Evolutionary conservation across 2,329 filamentous ascomycete species (phyloP).

Genomic region (Zopfia rhizophila): DNA sequence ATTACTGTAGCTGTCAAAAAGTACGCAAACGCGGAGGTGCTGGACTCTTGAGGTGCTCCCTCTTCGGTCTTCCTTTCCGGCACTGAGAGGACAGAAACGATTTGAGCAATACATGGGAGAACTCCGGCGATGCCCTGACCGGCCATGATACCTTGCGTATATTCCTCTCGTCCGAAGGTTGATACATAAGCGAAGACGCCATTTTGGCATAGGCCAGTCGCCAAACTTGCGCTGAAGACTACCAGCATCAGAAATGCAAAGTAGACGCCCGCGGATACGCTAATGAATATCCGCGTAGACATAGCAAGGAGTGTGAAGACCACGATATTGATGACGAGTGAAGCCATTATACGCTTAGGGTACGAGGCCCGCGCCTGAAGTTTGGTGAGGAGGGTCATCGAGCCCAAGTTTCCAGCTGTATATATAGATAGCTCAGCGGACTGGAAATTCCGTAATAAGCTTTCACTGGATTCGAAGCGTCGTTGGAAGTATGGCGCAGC

Average conservation of each 20-base stretch:
- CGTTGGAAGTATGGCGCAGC: constrained; percentile 91
- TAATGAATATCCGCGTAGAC: constrained; percentile 77
- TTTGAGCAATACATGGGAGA: constrained; percentile 86
- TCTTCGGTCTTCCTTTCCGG: constrained; percentile 56
- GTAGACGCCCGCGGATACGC: constrained; percentile 72
- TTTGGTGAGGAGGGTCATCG: constrained; percentile 80
- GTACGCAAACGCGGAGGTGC: constrained; percentile 84
- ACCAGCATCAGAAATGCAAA: constrained; percentile 84
- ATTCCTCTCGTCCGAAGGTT: constrained; percentile 85
- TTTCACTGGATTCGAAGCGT: constrained; percentile 77
- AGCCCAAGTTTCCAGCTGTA: constrained; percentile 81
- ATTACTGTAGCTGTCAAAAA: constrained; percentile 88
- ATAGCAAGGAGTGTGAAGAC: constrained; percentile 82
- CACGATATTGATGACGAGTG: constrained; percentile 79
- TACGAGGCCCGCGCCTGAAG: constrained; percentile 87
- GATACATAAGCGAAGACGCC: constrained; percentile 92
- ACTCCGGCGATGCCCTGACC: constrained; percentile 94
- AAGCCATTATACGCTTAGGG: constrained; percentile 81
- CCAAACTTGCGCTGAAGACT: constrained; percentile 81
- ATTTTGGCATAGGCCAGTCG: constrained; percentile 89
- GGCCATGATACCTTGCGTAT: constrained; percentile 96
- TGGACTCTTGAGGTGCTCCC: constrained; percentile 53
- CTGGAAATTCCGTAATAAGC: constrained; percentile 85
- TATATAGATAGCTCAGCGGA: constrained; percentile 88
- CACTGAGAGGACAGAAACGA: constrained; percentile 79